Evolutionary conservation across 371 early-diverging fungal genomes (phyloP), one percentile per base, ranked within the genome.

Genomic region (Mucor mucedo): DNA sequence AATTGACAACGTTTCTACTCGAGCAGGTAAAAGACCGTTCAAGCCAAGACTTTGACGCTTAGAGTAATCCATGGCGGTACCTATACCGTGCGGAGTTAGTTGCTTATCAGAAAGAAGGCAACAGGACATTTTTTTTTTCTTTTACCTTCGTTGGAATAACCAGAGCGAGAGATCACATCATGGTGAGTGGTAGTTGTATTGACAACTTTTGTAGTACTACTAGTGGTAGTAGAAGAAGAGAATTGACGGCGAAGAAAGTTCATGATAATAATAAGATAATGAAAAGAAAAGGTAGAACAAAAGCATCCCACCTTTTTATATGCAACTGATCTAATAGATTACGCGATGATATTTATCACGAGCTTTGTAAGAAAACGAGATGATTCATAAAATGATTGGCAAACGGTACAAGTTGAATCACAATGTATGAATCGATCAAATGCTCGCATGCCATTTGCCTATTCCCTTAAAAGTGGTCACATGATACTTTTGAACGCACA

Each of bases 21-120:
- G 82, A 28, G 86, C 64, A 13, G 95, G 95, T 32, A 88, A 68
- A 58, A 93, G 77, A 21, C 95, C 95, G 33, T 75, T 73, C 52
- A 91, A 76, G 30, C 79, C 77, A 42, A 92, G 83, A 2, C 13
- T 41, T 38, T 68, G 52, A 54, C 68, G 68, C 28, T 62, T 62
- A 8, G 41, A 16, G 4, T 32, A 38, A 21, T 58, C 39, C 63
- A 68, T 63, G 8, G 55, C 68, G 13, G 63, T 68, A 10, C 68
- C 68, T 68, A 27, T 21, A 21, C 21, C 21, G 30, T 13, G 42
- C 42, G 27, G 1, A 6, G 38, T 28, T 42, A 38, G n/a, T 16
- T 27, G 29, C 4, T 35, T 21, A 21, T 21, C 21, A 21, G 21
- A 21, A 21, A 21, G 21, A 21, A 21, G 21, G 1, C 21, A 21